Conservation (phyloP, 78 protist genomes). For the Dictyostelium capitatum region DNA sequence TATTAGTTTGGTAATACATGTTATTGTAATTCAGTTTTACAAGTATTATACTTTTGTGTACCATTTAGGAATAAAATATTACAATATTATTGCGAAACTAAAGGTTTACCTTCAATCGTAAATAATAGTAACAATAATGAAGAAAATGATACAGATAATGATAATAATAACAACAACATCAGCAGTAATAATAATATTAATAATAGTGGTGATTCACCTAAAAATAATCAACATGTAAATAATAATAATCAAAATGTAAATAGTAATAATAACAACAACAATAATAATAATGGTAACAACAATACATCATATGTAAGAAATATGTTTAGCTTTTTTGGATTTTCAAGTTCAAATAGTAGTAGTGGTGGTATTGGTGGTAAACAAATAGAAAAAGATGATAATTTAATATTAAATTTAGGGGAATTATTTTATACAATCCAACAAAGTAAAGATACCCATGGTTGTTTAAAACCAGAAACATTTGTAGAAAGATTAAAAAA, state of each 20-base stretch:
- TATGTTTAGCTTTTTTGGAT: conserved; percentile 21
- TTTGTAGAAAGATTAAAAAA: conserved; percentile 82
- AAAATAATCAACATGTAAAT: background rate
- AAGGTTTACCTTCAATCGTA: background rate
- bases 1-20: conserved; percentile 95
- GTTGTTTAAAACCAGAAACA: conserved; percentile 80
- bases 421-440: conserved; percentile 75
- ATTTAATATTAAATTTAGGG: conserved; percentile 47
- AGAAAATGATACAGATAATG: background rate
- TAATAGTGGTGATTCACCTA: background rate
- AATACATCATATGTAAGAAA: background rate
- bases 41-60: conserved; percentile 90
- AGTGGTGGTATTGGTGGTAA: background rate
- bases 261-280: background rate
- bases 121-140: background rate
- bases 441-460: conserved; percentile 76
- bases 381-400: background rate
- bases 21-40: conserved; percentile 95
- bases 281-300: background rate
- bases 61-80: conserved; percentile 89
- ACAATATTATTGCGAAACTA: conserved; percentile 48
- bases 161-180: background rate
- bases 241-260: background rate
- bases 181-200: background rate
- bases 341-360: background rate